Evolutionary conservation across 2,329 filamentous ascomycete species (phyloP).

Genomic region (Pseudopyrenochaeta lycopersici): DNA sequence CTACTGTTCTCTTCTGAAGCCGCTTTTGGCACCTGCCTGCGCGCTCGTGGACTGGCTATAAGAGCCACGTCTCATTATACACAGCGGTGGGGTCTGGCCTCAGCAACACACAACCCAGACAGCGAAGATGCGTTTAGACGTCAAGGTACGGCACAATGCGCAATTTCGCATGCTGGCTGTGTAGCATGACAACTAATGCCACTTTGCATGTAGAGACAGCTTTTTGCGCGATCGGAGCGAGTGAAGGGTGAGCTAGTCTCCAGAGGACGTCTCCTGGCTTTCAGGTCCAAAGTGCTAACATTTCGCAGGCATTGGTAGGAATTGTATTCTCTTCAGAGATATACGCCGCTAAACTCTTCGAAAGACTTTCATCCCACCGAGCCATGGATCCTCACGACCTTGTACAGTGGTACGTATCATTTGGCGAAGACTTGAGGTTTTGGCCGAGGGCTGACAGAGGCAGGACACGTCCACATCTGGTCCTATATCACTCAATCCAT

Average conservation of each 20-base stretch:
- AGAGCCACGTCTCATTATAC: constrained; percentile 50
- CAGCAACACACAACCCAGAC: constrained; percentile 34
- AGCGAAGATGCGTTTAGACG: constrained; percentile 55
- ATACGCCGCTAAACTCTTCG: constrained; percentile 48
- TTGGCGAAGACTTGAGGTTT: constrained; percentile 3
- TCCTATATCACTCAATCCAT: constrained; percentile 82
- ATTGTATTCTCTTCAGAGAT: constrained; percentile 6
- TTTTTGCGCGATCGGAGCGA: constrained; percentile 90
- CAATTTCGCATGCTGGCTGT: background rate
- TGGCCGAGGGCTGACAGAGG: constrained; percentile 34
- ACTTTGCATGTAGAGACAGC: constrained; percentile 71
- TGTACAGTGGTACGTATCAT: constrained; percentile 81
- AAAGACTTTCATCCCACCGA: constrained; percentile 97
- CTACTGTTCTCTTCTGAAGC: background rate
- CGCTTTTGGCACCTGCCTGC: constrained; percentile 15
- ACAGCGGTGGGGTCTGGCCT: constrained; percentile 27
- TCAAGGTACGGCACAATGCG: constrained; percentile 49
- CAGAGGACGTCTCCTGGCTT: background rate
- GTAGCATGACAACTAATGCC: constrained; percentile 46
- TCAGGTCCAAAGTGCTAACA: constrained; percentile 29
- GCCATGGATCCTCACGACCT: constrained; percentile 91
- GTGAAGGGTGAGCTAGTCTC: constrained; percentile 69
- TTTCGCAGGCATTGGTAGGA: constrained; percentile 45
- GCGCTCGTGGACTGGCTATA: constrained; percentile 45
- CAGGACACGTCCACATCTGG: constrained; percentile 98